Percentiles rank a stretch among this genome's conserved stretches.
These are phyloP conservation scores for Prunus armeniaca DNA, from an alignment of 306 rosid species.

Conservation along the genomic window DNA sequence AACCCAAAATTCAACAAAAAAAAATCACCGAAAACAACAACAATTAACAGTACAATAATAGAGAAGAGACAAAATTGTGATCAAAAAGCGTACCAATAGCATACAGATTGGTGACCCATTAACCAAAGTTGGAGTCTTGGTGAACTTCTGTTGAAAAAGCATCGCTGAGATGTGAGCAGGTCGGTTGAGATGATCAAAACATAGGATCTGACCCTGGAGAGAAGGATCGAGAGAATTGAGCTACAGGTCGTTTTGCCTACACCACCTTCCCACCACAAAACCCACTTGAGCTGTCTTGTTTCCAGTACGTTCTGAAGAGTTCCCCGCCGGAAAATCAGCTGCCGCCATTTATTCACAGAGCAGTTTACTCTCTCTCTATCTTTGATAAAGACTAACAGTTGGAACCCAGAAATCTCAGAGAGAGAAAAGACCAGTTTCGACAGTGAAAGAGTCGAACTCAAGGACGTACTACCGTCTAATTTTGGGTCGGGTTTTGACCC, in stretches of 20 bases:
- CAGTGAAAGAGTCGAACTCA: not conserved
- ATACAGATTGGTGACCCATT: constrained; percentile 86
- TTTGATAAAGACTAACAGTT: not conserved
- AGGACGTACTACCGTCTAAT: not conserved
- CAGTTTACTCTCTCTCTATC: constrained; percentile 11
- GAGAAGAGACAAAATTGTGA: not conserved
- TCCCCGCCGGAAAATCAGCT: constrained; percentile 51
- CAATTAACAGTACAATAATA: not conserved
- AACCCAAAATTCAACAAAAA: constrained; percentile 2
- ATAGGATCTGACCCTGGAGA: constrained; percentile 69
- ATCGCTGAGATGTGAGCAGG: constrained; percentile 99
- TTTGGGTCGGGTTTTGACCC: not conserved
- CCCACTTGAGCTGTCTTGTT: constrained; percentile 91
- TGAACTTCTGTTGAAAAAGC: constrained; percentile 95
- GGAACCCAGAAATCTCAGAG: constrained; percentile 15
- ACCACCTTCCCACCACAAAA: constrained; percentile 98
- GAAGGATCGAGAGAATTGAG: constrained; percentile 84
- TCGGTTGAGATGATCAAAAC: constrained; percentile 94
- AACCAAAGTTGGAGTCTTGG: constrained; percentile 87
- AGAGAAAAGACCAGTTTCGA: not conserved
- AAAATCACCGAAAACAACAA: not conserved
- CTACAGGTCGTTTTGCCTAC: constrained; percentile 98
- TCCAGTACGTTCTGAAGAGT: constrained; percentile 71
- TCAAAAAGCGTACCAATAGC: constrained; percentile 63
- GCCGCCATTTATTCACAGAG: constrained; percentile 28